Evolutionary conservation across 768 basidiomycete genomes (phyloP).

Genomic region (Leucogyrophana mollusca): DNA sequence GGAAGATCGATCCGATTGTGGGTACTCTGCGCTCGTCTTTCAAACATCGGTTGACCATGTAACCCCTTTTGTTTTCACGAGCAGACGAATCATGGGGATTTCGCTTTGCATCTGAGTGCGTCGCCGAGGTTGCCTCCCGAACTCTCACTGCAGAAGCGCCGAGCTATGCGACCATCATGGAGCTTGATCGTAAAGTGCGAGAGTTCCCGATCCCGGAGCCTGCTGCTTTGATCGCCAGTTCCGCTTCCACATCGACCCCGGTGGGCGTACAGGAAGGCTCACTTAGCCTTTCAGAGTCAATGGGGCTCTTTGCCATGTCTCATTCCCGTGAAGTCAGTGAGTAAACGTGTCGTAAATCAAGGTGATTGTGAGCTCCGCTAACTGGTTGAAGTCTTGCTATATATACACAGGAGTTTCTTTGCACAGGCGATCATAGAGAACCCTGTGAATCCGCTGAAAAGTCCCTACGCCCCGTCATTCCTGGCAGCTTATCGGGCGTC

Average conservation of each 20-base stretch:
- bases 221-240: constrained; percentile 36
- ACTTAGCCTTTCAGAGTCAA: constrained; percentile 23
- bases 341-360: constrained; percentile 8
- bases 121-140: constrained; percentile 59
- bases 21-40: constrained; percentile 15
- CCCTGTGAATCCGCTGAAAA: constrained; percentile 64
- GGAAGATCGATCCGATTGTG: constrained; percentile 24
- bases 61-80: not conserved
- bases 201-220: constrained; percentile 59
- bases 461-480: constrained; percentile 63
- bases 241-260: constrained; percentile 25
- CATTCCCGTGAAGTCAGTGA: constrained; percentile 36
- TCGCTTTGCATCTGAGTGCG: constrained; percentile 64
- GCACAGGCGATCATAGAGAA: constrained; percentile 70
- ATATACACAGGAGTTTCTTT: constrained; percentile 68
- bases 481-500: constrained; percentile 60
- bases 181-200: constrained; percentile 65
- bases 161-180: constrained; percentile 62
- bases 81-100: constrained; percentile 61
- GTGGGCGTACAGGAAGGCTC: constrained; percentile 11
- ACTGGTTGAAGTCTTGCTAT: constrained; percentile 47
- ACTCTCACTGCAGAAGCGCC: constrained; percentile 67
- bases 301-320: constrained; percentile 38
- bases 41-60: not conserved
- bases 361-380: constrained; percentile 5